A percentile compares a stretch with the other conserved stretches of the same genome.
phyloP scores from a whole-genome alignment of 2,329 filamentous ascomycete genomes.

The Aspergillus hortae region DNA sequence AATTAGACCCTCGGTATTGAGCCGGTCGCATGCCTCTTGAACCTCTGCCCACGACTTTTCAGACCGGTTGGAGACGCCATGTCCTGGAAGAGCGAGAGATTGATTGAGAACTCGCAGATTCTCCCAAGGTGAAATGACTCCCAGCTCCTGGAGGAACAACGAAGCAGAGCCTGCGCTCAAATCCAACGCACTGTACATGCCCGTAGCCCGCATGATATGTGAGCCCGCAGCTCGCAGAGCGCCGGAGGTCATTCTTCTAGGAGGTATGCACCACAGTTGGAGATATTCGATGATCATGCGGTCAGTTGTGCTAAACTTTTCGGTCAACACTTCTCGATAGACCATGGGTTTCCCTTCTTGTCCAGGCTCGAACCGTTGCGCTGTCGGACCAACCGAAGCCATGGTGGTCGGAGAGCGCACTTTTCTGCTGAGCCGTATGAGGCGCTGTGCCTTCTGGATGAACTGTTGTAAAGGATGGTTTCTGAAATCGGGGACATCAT shows the following conservation, averaged over 20 bases:
- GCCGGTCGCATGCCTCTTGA: slow-evolving; percentile 22
- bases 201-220: slow-evolving; percentile 54
- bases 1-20: slow-evolving; percentile 29
- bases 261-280: slow-evolving; percentile 48
- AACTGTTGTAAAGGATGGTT: slow-evolving; percentile 42
- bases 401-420: slow-evolving; percentile 42
- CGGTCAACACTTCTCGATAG: slow-evolving; percentile 31
- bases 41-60: slow-evolving; percentile 32
- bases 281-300: slow-evolving; percentile 54
- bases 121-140: slow-evolving; percentile 57
- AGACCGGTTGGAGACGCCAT: slow-evolving; percentile 28
- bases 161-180: slow-evolving; percentile 39
- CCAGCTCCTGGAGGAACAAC: slow-evolving; percentile 59
- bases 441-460: slow-evolving; percentile 40
- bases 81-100: slow-evolving; percentile 50
- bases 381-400: slow-evolving; percentile 41
- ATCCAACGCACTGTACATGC: slow-evolving; percentile 49
- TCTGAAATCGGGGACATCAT: slow-evolving; percentile 20
- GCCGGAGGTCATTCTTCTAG: slow-evolving; percentile 35
- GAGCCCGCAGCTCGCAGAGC: slow-evolving; percentile 50
- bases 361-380: slow-evolving; percentile 24
- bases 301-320: slow-evolving; percentile 49
- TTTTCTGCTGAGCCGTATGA: slow-evolving; percentile 40
- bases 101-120: slow-evolving; percentile 52
- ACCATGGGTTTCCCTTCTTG: slow-evolving; percentile 25